Base-by-base conservation (phyloP, 1,284 basidiomycete genomes). In the Apiotrichum brassicae region DNA sequence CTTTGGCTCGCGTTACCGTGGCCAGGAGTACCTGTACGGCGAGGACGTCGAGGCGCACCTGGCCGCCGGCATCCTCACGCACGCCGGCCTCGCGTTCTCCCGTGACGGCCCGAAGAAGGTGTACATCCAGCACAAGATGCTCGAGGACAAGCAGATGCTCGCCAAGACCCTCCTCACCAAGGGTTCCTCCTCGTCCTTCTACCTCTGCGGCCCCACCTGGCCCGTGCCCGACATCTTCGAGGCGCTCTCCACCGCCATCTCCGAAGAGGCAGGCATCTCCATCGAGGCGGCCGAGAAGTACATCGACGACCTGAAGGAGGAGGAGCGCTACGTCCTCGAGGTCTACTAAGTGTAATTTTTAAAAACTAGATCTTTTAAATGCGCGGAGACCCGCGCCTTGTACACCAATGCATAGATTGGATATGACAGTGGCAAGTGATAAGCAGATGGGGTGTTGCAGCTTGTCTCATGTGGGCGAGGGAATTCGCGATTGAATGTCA, bases 81-180 rank as follows among this genome's bases (percentile, higher is more conserved):
- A 84, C 63, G 85, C 90, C 24, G 93, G 95, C 22, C 80, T 98
- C 42, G 95, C 95, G 22, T 98, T 98, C 79, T 97, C 94, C 39
- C 85, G 95, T 61, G 95, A 98, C 72, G 82, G 84, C 5, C 81
- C 81, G 49, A 81, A 85, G 71, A 98, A 98, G 76, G 84, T 95
- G 41, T 98, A 98, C 75, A 98, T 98, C 67, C 94, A 98, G 75
- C 88, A 98, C 79, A 93, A 90, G 79, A 98, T 98, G 87, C 77
- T 83, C 51, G 84, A 94, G 69, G 90, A 98, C 71, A 85, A 85
- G 36, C 79, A 82, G 62, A 76, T 79, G 45, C 80, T 98, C 32
- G 84, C 83, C 47, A 28, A 37, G 37, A 73, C 81, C 59, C 82
- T 88, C 80, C 76, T 97, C 49, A 57, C 69, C 18, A 62, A 70